Percentiles rank a stretch among this genome's conserved stretches.
Conservation (phyloP, 331 rosid species). For the Acacia pycnantha region DNA sequence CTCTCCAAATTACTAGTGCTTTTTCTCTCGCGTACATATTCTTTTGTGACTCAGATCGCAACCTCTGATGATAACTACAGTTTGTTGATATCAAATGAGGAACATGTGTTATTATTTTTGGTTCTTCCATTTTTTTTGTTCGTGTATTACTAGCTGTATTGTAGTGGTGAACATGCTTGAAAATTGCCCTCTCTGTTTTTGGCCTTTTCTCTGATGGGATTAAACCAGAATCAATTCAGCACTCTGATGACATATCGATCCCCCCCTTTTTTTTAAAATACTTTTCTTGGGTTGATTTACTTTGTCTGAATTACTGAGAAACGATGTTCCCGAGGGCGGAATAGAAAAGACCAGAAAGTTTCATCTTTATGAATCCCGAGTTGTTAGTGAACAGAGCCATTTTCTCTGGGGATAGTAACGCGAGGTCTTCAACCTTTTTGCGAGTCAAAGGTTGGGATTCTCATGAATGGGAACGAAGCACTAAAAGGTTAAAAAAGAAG, state of each 20-base stretch:
- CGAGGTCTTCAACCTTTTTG: conserved; percentile 20
- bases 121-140: not conserved
- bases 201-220: conserved; percentile 1
- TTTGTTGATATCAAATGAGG: conserved; percentile 1
- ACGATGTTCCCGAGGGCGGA: not conserved
- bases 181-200: not conserved
- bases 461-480: conserved; percentile 29
- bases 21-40: not conserved
- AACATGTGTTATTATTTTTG: not conserved
- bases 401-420: not conserved
- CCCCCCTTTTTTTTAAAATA: not conserved
- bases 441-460: conserved; percentile 32
- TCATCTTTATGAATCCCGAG: conserved; percentile 32
- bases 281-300: not conserved
- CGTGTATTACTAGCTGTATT: not conserved
- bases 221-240: not conserved
- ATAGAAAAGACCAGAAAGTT: not conserved
- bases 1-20: not conserved
- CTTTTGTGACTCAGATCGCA: not conserved
- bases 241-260: not conserved
- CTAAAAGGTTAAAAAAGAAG: not conserved
- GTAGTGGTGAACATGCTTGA: not conserved
- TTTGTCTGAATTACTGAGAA: not conserved
- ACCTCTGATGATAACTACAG: conserved; percentile 6
- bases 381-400: not conserved